phyloP scores from a whole-genome alignment of 805 yeast species.

The Starmera amethionina region DNA sequence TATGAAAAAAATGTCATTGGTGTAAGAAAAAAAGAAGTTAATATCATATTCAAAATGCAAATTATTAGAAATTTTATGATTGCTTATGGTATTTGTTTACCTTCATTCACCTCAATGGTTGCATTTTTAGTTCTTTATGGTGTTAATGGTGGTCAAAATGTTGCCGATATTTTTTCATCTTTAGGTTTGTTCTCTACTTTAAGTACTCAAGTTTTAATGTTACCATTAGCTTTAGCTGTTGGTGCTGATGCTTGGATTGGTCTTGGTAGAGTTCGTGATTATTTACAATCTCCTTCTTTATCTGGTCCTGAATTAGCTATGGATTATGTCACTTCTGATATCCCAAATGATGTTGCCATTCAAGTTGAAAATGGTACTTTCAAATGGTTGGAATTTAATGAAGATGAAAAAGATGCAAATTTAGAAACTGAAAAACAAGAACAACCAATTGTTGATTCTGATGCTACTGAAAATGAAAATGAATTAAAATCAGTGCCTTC shows the following conservation, averaged over 20 bases:
- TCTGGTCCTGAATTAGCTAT: conserved; percentile 24
- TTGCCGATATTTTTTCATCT: conserved; percentile 64
- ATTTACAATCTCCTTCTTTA: conserved; percentile 34
- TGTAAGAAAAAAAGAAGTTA: conserved; percentile 50
- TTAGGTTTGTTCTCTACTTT: conserved; percentile 56
- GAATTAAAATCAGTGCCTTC: too few species aligned
- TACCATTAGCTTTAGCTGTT: conserved; percentile 63
- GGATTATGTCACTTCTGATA: conserved; percentile 9
- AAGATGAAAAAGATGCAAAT: conserved; percentile 10
- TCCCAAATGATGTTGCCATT: conserved; percentile 31
- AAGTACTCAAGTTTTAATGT: conserved; percentile 51
- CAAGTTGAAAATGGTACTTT: conserved; percentile 44
- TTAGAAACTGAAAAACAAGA: not conserved
- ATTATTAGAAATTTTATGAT: conserved; percentile 42
- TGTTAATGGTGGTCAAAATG: conserved; percentile 27
- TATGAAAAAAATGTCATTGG: conserved; percentile 44
- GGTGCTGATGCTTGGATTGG: conserved; percentile 62
- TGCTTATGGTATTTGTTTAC: conserved; percentile 40
- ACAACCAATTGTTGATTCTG: not conserved
- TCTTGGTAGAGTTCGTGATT: conserved; percentile 43
- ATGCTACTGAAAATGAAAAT: too few species aligned
- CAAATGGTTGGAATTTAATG: conserved; percentile 52
- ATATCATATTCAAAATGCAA: conserved; percentile 46
- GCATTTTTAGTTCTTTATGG: conserved; percentile 35
- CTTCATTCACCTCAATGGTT: conserved; percentile 47